Conservation (phyloP, 2,329 filamentous ascomycete species). For the Apiospora pterosperma region DNA sequence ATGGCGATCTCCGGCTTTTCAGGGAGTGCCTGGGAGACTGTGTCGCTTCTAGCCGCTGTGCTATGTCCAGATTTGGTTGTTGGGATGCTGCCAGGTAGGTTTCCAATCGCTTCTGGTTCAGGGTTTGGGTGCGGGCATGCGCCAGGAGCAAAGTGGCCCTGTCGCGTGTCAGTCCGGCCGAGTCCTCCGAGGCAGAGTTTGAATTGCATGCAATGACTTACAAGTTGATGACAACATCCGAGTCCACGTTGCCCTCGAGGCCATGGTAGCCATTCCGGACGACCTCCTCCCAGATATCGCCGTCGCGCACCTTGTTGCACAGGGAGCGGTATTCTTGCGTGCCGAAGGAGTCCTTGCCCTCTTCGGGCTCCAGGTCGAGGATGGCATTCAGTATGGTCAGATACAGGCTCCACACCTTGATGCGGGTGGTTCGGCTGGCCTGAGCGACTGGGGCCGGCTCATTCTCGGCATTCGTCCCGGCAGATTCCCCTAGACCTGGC, state of each 20-base stretch:
- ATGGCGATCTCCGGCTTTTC: constrained; percentile 34
- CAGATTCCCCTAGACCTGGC: constrained; percentile 31
- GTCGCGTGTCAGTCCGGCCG: constrained; percentile 7
- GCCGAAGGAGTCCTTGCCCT: constrained; percentile 87
- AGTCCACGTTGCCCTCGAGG: constrained; percentile 84
- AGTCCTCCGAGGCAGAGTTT: neutral
- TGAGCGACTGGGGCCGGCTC: constrained; percentile 71
- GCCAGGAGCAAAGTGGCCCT: constrained; percentile 87
- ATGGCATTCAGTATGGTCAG: constrained; percentile 90
- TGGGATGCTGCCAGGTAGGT: constrained; percentile 79
- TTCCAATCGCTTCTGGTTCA: constrained; percentile 87
- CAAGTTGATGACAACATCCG: constrained; percentile 90
- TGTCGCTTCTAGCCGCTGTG: constrained; percentile 55
- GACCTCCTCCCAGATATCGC: constrained; percentile 92
- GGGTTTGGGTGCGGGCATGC: constrained; percentile 78
- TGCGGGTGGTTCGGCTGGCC: constrained; percentile 76
- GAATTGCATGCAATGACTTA: constrained; percentile 39
- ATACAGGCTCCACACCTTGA: constrained; percentile 98
- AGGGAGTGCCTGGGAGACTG: constrained; percentile 27
- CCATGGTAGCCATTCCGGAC: constrained; percentile 84
- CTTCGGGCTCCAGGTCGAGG: constrained; percentile 81
- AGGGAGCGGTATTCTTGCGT: constrained; percentile 79
- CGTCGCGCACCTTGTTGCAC: constrained; percentile 81
- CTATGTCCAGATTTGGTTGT: constrained; percentile 69
- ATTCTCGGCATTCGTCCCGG: constrained; percentile 39